These are phyloP conservation scores for Lactarius evosmus DNA, from an alignment of 768 basidiomycete species.

Conservation along the genomic window DNA sequence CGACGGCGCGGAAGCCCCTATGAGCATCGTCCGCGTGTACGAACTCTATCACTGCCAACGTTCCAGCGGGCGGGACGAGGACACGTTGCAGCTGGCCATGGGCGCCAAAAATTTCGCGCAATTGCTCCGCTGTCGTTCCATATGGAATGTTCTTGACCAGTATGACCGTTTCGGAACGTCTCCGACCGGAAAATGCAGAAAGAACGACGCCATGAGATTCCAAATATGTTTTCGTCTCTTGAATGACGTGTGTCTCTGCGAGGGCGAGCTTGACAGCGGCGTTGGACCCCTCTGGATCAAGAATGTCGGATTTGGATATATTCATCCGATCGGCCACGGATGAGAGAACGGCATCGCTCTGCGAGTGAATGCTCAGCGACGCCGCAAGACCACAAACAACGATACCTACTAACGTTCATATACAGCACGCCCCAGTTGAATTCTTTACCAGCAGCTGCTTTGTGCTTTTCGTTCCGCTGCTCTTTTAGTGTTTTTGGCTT, in stretches of 20 bases:
- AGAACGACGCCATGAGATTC: slow-evolving; percentile 71
- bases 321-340: slow-evolving; percentile 88
- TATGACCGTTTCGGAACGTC: slow-evolving; percentile 74
- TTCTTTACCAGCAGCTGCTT: slow-evolving; percentile 65
- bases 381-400: slow-evolving; percentile 25
- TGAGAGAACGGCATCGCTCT: slow-evolving; percentile 92
- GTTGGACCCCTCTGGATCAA: slow-evolving; percentile 78
- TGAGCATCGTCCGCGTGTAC: slow-evolving; percentile 64
- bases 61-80: slow-evolving; percentile 87
- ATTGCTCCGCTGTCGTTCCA: slow-evolving; percentile 70
- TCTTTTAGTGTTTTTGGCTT: slow-evolving; percentile 59
- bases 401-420: slow-evolving; percentile 80
- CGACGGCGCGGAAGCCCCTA: slow-evolving; percentile 75
- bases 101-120: slow-evolving; percentile 74
- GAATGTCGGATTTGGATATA: slow-evolving; percentile 80
- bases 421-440: slow-evolving; percentile 95
- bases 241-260: slow-evolving; percentile 94
- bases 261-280: slow-evolving; percentile 93
- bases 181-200: slow-evolving; percentile 45
- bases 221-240: slow-evolving; percentile 89
- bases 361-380: slow-evolving; percentile 26
- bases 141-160: slow-evolving; percentile 97
- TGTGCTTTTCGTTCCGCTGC: slow-evolving; percentile 55
- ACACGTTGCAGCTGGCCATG: slow-evolving; percentile 71
- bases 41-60: slow-evolving; percentile 89